Base-by-base conservation (phyloP, 192 early-diverging fungal species). In the Entophlyctis helioformis region DNA sequence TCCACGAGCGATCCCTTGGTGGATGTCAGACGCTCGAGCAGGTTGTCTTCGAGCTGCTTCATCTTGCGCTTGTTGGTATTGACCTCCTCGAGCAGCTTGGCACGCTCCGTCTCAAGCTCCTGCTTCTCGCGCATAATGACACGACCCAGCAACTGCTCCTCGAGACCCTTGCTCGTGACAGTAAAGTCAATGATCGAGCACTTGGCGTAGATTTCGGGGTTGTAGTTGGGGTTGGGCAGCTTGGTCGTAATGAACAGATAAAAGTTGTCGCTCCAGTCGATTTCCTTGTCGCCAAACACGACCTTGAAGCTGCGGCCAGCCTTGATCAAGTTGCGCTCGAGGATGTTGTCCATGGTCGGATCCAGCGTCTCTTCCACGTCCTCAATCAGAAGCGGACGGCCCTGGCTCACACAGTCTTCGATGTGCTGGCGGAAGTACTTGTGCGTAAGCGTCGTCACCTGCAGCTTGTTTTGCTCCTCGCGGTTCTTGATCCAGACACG, bases 41-140 rank as follows among this genome's bases (percentile, higher is more conserved):
- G 56, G 44, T 80, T 78, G 60, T 80, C 77, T 70, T 80, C 77
- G 20, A 80, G 59, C 48, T 80, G 69, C 54, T 80, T 80, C 77
- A 80, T 78, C 47, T 75, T 80, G 41, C 66, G 54, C 54, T 80
- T 80, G 63, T 80, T 80, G 31, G 60, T 51, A 53, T 78, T 80
- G 15, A 80, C 75, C 34, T 80, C 77, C 42, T 80, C 77, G 38
- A 80, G 52, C 23, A 80, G 64, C 37, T 80, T 80, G 2, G 77
- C 62, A 37, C 77, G 46, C 42, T 80, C 77, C 2, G 68, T 80
- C 57, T 80, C 77, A 10, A 80, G 63, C 48, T 80, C 77, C 57
- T 78, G 77, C 56, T 78, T 80, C 47, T 80, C 77, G 5, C 69
- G 53, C 66, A 78, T 72, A 45, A 80, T 80, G 11, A 80, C 77